Evolutionary conservation across 2,329 filamentous ascomycete genomes (phyloP), one percentile per base, ranked within the genome.

Genomic region (Xylariaceae sp.): DNA sequence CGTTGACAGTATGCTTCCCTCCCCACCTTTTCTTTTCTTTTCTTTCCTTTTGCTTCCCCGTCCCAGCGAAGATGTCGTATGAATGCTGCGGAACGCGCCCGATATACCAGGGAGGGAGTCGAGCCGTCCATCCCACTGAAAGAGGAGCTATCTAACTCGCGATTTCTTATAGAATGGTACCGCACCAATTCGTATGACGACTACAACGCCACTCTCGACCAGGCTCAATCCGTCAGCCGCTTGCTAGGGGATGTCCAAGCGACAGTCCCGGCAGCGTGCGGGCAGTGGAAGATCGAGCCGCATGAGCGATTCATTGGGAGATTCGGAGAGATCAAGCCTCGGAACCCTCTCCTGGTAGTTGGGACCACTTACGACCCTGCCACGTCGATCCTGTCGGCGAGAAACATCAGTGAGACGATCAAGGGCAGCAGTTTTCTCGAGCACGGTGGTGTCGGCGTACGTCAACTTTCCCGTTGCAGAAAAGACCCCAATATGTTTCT

Each of bases 351-450:
- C 1, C 61, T 76, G 1, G 54, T 76, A 13, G 63, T 75, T 9
- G 68, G 69, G 7, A 75, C 72, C 53, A 68, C 66, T 0, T 63
- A 63, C 26, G 74, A 76, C 48, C 67, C 66, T 0, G 62, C 69
- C n/a, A 74, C 71, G 1, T 72, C 74, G 1, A 57, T 76, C 6
- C 59, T 48, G 2, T 72, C 71, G 16, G 73, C 72, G 0, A 61
- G 59, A 42, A 72, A 73, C 41, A 61, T 71, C 32, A 73, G 69
- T 29, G 54, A 61, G 5, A 66, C 65, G 1, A 70, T 75, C 30
- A 58, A 71, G 22, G 69, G 68, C 1, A 75, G 73, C 34, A 66
- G 67, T 8, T 59, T 75, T 4, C 64, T 74, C 5, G 62, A 71
- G 36, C 65, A 71, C 5, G 63, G 71, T 12, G 67, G 68, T 36